Evolutionary conservation across 345 rosid species (phyloP).

Genomic region (Dipteronia dyeriana): DNA sequence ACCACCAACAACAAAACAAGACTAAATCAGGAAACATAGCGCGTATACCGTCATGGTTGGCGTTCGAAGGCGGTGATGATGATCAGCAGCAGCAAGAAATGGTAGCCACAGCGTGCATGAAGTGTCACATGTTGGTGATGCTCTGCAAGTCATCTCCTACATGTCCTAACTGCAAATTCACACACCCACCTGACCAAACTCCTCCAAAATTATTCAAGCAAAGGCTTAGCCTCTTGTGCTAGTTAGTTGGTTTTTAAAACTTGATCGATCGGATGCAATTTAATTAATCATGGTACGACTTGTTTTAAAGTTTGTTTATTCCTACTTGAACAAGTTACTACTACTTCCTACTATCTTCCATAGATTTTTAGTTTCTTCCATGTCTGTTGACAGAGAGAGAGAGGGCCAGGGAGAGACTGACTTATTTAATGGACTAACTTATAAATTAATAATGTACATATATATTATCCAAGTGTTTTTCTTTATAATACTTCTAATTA

Average conservation of each 20-base stretch:
- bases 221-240: conserved; percentile 60
- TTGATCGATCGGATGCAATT: neutral
- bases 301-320: conserved; percentile 1
- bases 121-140: conserved; percentile 90
- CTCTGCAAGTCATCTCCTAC: conserved; percentile 67
- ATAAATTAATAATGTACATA: conserved; percentile 9
- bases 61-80: conserved; percentile 31
- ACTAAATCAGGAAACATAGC: conserved; percentile 22
- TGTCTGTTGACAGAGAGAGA: conserved; percentile 4
- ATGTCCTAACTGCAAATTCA: conserved; percentile 93
- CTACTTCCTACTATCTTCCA: neutral
- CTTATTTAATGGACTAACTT: conserved; percentile 14
- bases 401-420: conserved; percentile 6
- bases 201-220: conserved; percentile 47
- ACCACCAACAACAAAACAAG: neutral
- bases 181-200: conserved; percentile 67
- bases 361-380: conserved; percentile 10
- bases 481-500: too few relatives aligned
- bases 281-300: neutral
- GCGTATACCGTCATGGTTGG: conserved; percentile 54
- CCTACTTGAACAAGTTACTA: conserved; percentile 10
- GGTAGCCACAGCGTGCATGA: conserved; percentile 75
- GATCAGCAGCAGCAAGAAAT: conserved; percentile 43
- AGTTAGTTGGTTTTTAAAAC: conserved; percentile 10
- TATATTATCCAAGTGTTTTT: neutral